Evolutionary conservation across 2,329 filamentous ascomycete species (phyloP).

Genomic region (Microsporum audouinii): DNA sequence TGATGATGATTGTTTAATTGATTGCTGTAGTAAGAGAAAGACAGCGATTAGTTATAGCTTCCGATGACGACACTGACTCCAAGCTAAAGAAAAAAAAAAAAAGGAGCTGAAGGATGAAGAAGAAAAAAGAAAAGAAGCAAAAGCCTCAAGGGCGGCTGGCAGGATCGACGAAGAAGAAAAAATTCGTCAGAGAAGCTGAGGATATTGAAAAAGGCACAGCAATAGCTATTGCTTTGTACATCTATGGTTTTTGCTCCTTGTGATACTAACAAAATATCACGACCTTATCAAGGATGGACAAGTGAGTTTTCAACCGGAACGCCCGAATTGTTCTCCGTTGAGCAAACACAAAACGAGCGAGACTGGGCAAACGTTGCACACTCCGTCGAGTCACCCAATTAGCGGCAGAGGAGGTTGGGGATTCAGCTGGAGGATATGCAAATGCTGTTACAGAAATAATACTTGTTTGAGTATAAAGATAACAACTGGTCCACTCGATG

Average conservation of each 20-base stretch:
- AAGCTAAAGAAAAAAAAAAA: too few relatives aligned
- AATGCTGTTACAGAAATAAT: too few relatives aligned
- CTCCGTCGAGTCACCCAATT: background rate
- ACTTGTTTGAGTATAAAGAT: too few relatives aligned
- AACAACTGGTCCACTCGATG: background rate
- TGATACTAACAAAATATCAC: background rate
- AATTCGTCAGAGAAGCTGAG: too few relatives aligned
- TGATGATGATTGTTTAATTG: too few relatives aligned
- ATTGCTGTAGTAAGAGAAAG: background rate
- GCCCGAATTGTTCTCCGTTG: background rate
- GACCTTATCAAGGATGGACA: background rate
- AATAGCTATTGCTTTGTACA: background rate
- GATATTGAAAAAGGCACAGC: background rate
- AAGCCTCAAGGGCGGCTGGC: too few relatives aligned
- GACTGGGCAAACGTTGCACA: background rate
- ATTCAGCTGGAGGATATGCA: background rate
- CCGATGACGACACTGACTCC: too few relatives aligned
- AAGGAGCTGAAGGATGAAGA: too few relatives aligned
- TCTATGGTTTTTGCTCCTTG: background rate
- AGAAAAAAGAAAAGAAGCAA: too few relatives aligned
- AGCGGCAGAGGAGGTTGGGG: background rate
- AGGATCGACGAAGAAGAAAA: too few relatives aligned
- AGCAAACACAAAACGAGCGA: background rate
- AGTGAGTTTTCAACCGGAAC: background rate
- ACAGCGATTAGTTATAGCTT: background rate